Evolutionary conservation across 495 filamentous ascomycete species (phyloP).

Genomic region (Hypoxylon cercidicola): DNA sequence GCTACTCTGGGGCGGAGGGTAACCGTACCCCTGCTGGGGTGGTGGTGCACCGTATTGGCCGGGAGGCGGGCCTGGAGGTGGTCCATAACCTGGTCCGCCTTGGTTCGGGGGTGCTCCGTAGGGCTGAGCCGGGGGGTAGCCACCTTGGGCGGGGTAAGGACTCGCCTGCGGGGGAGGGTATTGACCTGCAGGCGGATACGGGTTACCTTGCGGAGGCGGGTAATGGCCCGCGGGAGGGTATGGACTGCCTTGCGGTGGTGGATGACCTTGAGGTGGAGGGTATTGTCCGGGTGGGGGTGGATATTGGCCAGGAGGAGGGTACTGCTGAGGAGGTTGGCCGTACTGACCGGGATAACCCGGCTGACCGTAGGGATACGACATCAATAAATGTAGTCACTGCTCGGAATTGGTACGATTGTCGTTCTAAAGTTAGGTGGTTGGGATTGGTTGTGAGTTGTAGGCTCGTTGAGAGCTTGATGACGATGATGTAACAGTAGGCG

Average conservation of each 20-base stretch:
- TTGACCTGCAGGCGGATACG: slow-evolving; percentile 42
- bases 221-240: slow-evolving; percentile 17
- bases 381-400: background rate
- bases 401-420: too few relatives aligned
- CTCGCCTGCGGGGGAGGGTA: slow-evolving; percentile 50
- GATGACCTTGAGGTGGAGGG: slow-evolving; percentile 28
- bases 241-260: slow-evolving; percentile 22
- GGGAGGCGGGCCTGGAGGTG: slow-evolving; percentile 51
- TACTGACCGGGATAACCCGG: slow-evolving; percentile 40
- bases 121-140: slow-evolving; percentile 39
- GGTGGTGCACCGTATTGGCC: slow-evolving; percentile 55
- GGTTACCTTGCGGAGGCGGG: slow-evolving; percentile 38
- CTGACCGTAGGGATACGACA: slow-evolving; percentile 41
- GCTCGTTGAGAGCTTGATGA: too few relatives aligned
- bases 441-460: background rate
- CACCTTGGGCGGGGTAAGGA: slow-evolving; percentile 37
- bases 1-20: slow-evolving; percentile 30
- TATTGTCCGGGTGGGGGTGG: slow-evolving; percentile 27
- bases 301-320: slow-evolving; percentile 56
- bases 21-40: slow-evolving; percentile 40
- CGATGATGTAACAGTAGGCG: too few relatives aligned
- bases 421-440: too few relatives aligned
- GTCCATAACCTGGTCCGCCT: slow-evolving; percentile 40
- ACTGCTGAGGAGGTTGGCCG: slow-evolving; percentile 48
- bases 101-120: slow-evolving; percentile 48